phyloP scores from a whole-genome alignment of 257 asterid genomes.

The Marsdenia floribunda region DNA sequence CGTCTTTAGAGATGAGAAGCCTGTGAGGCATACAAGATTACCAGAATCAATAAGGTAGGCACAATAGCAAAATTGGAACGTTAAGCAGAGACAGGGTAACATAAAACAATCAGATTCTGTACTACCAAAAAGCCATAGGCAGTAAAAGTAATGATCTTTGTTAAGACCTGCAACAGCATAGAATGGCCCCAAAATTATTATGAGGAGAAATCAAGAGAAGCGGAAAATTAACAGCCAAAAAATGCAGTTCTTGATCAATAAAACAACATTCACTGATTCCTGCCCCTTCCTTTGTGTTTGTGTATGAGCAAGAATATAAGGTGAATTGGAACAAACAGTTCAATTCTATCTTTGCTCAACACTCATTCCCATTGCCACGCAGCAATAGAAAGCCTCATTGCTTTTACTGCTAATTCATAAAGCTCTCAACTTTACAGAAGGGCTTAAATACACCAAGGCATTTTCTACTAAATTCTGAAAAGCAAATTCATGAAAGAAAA shows the following conservation, averaged over 20 bases:
- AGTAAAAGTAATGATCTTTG: neutral
- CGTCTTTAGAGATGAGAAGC: conserved; percentile 58
- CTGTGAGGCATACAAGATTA: conserved; percentile 26
- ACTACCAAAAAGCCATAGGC: neutral
- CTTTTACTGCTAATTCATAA: neutral
- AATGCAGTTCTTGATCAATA: neutral
- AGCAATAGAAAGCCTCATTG: neutral
- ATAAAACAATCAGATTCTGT: neutral
- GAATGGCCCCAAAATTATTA: neutral
- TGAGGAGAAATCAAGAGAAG: neutral
- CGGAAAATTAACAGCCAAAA: neutral
- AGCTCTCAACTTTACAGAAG: neutral
- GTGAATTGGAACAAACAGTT: neutral
- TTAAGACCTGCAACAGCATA: neutral
- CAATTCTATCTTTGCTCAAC: neutral
- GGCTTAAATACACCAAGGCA: neutral
- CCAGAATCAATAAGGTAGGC: conserved; percentile 3
- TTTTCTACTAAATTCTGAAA: neutral
- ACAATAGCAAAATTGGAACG: neutral
- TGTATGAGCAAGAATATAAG: neutral
- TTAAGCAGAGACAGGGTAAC: neutral
- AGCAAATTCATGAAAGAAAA: neutral
- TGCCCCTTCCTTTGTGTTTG: neutral
- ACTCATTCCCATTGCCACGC: neutral
- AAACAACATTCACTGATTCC: conserved; percentile 3